Evolutionary conservation across 164 flowering plant species (phyloP), one percentile per base, ranked within the genome.

Genomic region (Kalanchoe fedtschenkoi): DNA sequence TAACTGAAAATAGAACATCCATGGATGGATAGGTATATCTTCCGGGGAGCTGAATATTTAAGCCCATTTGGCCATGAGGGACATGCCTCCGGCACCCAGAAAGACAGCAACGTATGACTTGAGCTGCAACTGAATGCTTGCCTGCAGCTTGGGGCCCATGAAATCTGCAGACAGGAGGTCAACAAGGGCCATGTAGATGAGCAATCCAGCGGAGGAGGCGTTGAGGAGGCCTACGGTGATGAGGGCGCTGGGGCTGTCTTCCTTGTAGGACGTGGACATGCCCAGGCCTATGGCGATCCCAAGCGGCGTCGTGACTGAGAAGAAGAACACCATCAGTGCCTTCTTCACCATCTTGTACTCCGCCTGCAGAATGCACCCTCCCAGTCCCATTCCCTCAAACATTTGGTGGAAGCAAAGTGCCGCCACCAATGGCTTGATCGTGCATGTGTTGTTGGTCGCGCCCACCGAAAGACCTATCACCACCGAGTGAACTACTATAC

Each of bases 311-410:
- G 85, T 78, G 6, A 71, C 69, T 0, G 85, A 71, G 72, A 80
- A 80, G 66, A 80, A 77, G 62, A 80, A 71, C 30, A 73, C 79
- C 83, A 80, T 80, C 10, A 72, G 17, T 0, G 67, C 62, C 56
- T 68, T 77, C 74, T 67, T 73, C 38, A 67, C 0, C 0, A 32
- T 14, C 59, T 62, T 66, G 71, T 76, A 80, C 60, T 80, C 74
- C 0, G 81, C 85, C 79, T 79, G 83, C 17, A 75, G 75, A 39
- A 82, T 80, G 72, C 86, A 79, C 26, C 86, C 86, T 14, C 83
- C 86, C 19, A 79, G 81, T 6, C 81, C 81, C 80, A 82, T 78
- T 15, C 86, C 87, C 60, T 82, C 84, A 61, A 80, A 82, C 77
- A 82, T 73, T 62, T 80, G 87, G 56, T 83, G 87, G 75, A 83